Evolutionary conservation across 441 rosid genomes (phyloP), one percentile per base, ranked within the genome.

Genomic region (Arabidopsis lyrata): DNA sequence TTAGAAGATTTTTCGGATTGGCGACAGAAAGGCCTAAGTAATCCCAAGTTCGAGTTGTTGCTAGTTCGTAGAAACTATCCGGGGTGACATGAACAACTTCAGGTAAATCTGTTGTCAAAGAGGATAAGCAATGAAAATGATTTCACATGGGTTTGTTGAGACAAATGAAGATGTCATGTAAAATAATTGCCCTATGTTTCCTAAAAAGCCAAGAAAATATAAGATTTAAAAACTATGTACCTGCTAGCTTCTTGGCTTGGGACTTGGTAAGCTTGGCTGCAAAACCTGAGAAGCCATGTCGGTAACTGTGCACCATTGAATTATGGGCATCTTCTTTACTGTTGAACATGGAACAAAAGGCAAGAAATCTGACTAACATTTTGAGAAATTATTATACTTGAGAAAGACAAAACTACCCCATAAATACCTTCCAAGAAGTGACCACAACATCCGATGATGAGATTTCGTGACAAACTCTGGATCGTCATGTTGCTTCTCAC

Each of bases 201-300:
- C n/a, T 11, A 5, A 3, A 6, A 70, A 2, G 5, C n/a, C 48
- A 65, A 2, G 15, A 12, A 67, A 10, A 18, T 6, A 8, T 8
- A 48, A 24, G 41, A 65, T 3, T 7, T 41, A 0, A 8, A 13
- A 38, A 48, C 14, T 2, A 3, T 15, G 42, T 49, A 72, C 80
- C 80, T 5, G 73, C 68, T 53, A 87, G 62, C 59, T 83, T 63
- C 49, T 75, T 75, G 14, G 88, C 92, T 62, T 83, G 85, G 13
- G 81, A 69, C 53, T 83, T 71, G 67, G 86, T 83, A 8, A 87
- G 77, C 73, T 81, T 87, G 32, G 88, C 89, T 4, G 90, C 90
- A 63, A 86, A 85, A 34, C 92, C 86, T 9, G 86, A 87, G 75
- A 90, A 87, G 56, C 92, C 92, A 78, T 86, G 88, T 70, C 80